phyloP scores from a whole-genome alignment of 495 filamentous ascomycete species.

The Penicillium bialowiezense region DNA sequence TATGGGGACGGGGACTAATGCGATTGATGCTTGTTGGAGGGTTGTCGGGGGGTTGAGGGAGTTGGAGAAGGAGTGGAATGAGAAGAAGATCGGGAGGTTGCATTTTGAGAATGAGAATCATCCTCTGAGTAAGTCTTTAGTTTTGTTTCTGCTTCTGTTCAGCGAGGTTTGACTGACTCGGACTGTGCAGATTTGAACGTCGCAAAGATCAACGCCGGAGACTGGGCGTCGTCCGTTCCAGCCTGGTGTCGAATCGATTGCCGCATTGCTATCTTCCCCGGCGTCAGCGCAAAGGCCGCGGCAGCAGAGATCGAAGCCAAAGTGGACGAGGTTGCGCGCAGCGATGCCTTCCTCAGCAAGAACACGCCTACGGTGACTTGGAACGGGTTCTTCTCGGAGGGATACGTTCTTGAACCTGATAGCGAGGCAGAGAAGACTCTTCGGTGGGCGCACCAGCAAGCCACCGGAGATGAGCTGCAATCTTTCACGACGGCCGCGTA shows the following conservation, averaged over 20 bases:
- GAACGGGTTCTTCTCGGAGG: neutral
- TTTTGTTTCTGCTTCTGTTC: neutral
- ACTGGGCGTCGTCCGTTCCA: neutral
- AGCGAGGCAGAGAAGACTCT: neutral
- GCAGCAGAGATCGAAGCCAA: neutral
- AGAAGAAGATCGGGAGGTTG: neutral
- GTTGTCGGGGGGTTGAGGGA: neutral
- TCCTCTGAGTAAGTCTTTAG: neutral
- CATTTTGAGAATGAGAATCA: neutral
- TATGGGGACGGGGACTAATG: neutral
- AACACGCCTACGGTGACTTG: neutral
- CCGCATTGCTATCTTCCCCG: neutral
- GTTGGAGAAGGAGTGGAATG: neutral
- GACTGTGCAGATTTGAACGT: neutral
- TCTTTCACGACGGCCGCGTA: neutral
- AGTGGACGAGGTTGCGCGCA: neutral
- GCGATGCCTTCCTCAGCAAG: neutral
- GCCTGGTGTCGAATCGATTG: neutral
- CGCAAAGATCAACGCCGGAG: neutral
- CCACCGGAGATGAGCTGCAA: neutral
- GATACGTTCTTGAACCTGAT: neutral
- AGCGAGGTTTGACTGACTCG: too few relatives aligned
- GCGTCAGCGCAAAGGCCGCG: neutral
- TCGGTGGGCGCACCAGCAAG: neutral
- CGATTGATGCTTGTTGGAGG: neutral